Conservation (phyloP, 441 rosid genomes). For the Croton laevigatus region DNA sequence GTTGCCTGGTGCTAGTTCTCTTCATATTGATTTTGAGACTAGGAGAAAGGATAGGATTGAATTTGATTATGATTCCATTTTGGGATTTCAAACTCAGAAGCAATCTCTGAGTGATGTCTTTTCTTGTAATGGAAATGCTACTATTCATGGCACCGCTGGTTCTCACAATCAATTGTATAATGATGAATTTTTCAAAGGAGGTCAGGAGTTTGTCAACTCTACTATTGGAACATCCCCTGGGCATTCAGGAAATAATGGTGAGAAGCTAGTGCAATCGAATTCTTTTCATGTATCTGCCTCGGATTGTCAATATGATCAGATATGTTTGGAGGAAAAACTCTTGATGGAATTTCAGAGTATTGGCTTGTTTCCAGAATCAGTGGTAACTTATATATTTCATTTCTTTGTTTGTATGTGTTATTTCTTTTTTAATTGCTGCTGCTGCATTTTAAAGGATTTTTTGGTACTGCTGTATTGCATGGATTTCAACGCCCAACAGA, state of each 20-base stretch:
- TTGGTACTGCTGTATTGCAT: too few relatives aligned
- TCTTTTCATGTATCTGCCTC: conserved; percentile 23
- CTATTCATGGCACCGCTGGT: conserved; percentile 14
- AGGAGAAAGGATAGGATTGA: conserved; percentile 29
- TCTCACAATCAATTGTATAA: conserved; percentile 21
- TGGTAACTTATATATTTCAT: conserved; percentile 34
- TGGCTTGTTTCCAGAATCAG: conserved; percentile 44
- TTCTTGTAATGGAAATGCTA: conserved; percentile 34
- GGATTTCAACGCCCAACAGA: too few relatives aligned
- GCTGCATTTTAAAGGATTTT: neutral
- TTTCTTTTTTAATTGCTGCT: neutral
- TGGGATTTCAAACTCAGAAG: conserved; percentile 29
- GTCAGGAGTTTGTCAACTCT: conserved; percentile 24
- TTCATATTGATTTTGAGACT: conserved; percentile 23
- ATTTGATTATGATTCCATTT: conserved; percentile 28
- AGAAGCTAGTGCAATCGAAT: conserved; percentile 19
- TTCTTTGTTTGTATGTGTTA: neutral
- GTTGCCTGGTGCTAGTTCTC: conserved; percentile 22
- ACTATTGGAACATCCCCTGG: conserved; percentile 23
- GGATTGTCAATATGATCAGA: conserved; percentile 39
- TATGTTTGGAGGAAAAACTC: conserved; percentile 39
- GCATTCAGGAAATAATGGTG: conserved; percentile 28
- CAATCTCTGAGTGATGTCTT: conserved; percentile 29
- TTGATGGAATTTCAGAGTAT: conserved; percentile 54
- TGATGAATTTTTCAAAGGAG: conserved; percentile 29